Evolutionary conservation across 805 yeast genomes (phyloP), one percentile per base, ranked within the genome.

Genomic region (Saccharomycopsis javanensis): DNA sequence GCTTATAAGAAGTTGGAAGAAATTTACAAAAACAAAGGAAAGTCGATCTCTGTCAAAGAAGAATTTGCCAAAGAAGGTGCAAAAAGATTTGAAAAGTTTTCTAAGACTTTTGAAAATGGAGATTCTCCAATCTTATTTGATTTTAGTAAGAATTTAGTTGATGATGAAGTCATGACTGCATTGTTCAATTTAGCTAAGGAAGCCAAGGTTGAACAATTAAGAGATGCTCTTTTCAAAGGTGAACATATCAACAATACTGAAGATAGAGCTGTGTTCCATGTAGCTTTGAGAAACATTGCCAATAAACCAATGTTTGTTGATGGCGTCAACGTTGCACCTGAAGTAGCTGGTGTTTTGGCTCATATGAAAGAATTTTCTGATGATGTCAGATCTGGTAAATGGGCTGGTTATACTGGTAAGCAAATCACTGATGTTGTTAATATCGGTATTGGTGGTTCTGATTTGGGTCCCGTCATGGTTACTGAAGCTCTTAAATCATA

Each of bases 371-470:
- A 91, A 72, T 94, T 94, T 78, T 83, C 96, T 58, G 88, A 88
- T 62, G 76, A 79, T 62, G 87, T 94, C 61, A 85, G 99, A 74
- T 84, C 94, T 52, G 99, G 99, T 67, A 79, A 76, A 64, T 92
- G 98, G 97, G 90, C 82, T 67, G 99, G 99, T 71, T 92, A 87
- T 81, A 85, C 97, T 65, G 98, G 98, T 65, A 89, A 90, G 80
- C 75, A 78, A 66, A 92, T 94, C 75, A 87, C 94, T 66, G 96
- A 89, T 68, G 83, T 94, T 57, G 98, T 94, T 68, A 94, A 94
- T 80, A 88, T 94, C 67, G 99, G 99, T 74, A 94, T 94, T 70
- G 99, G 99, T 71, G 99, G 99, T 66, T 90, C 97, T 30, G 99
- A 94, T 74, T 80, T 94, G 67, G 99, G 99, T 67, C 99, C 99